Conservation (phyloP, 768 basidiomycete genomes). For the Pleurotus sapidus region DNA sequence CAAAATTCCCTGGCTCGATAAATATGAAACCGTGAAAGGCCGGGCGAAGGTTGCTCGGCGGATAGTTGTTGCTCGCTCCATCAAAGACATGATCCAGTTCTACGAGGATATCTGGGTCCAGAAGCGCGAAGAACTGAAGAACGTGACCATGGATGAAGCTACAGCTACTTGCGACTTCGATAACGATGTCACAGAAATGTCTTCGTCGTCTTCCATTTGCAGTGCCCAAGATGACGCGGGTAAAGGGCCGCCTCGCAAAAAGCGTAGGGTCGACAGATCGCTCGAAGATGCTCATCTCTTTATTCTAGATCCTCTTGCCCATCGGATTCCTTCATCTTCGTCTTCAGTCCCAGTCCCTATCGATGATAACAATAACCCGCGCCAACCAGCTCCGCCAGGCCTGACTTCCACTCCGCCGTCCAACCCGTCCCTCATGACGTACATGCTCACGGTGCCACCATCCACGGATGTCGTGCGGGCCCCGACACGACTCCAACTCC, state of each 20-base stretch:
- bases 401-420: not conserved
- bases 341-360: constrained; percentile 1
- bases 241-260: constrained; percentile 22
- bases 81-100: constrained; percentile 69
- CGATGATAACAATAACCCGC: not conserved
- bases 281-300: constrained; percentile 50
- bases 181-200: constrained; percentile 9
- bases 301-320: constrained; percentile 55
- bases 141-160: constrained; percentile 34
- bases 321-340: constrained; percentile 17
- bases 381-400: no score
- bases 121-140: constrained; percentile 30
- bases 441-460: constrained; percentile 48
- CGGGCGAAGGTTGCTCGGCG: constrained; percentile 63
- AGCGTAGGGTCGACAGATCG: constrained; percentile 25
- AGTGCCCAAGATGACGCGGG: constrained; percentile 1
- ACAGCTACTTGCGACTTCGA: constrained; percentile 17
- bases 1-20: constrained; percentile 73
- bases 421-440: constrained; percentile 40
- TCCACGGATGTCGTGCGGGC: constrained; percentile 21
- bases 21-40: constrained; percentile 46
- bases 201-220: not conserved
- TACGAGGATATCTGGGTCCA: constrained; percentile 59
- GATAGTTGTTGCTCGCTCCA: constrained; percentile 60
- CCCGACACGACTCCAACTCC: constrained; percentile 68